Evolutionary conservation across 139 green algal species (phyloP).

Genomic region (Chlamydomonas sphaeroides): DNA sequence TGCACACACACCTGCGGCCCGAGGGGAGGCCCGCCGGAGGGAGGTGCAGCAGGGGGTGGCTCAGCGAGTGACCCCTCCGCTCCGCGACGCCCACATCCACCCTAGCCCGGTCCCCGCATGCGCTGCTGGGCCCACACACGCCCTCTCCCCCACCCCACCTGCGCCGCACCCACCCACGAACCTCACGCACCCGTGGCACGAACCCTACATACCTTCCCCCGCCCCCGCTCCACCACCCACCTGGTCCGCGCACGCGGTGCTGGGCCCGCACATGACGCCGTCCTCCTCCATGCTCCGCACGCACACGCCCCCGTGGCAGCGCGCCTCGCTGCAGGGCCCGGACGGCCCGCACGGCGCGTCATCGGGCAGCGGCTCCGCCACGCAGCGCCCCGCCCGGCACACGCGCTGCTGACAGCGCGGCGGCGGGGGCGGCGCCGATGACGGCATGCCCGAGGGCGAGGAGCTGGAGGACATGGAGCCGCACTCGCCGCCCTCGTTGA

Average conservation of each 20-base stretch:
- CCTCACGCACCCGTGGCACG: too few species aligned
- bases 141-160: too few species aligned
- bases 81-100: too few species aligned
- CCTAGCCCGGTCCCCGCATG: background rate
- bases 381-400: background rate
- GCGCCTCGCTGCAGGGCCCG: background rate
- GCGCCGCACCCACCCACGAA: too few species aligned
- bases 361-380: background rate
- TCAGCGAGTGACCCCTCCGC: background rate
- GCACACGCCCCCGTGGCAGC: background rate
- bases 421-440: background rate
- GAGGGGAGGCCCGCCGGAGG: background rate
- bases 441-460: too few species aligned
- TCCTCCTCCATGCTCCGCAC: background rate
- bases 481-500: slow-evolving; percentile 2
- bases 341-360: background rate
- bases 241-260: background rate
- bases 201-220: too few species aligned
- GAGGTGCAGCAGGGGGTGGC: background rate
- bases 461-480: too few species aligned
- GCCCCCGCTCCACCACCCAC: background rate
- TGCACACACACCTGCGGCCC: background rate
- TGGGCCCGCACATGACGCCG: slow-evolving; percentile 1
- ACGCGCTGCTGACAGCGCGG: background rate
- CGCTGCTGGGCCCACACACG: background rate